Conservation (phyloP, 768 basidiomycete genomes). For the Lentinula raphanica region DNA sequence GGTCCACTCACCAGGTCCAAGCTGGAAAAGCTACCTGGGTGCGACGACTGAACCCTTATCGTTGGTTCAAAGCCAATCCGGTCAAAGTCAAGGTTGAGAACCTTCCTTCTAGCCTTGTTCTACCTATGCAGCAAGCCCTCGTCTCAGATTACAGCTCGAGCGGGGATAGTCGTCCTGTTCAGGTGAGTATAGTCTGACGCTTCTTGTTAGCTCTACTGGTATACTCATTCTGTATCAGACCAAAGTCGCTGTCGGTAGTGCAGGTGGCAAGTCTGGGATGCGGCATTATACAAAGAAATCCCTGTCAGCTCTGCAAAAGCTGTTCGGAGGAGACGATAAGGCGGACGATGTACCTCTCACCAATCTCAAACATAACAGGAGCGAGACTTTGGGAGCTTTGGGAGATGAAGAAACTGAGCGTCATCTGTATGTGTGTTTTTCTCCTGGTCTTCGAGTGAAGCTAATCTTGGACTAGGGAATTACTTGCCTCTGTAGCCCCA, state of each 20-base stretch:
- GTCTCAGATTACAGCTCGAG: slow-evolving; percentile 50
- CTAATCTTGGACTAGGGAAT: slow-evolving; percentile 41
- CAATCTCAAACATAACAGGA: slow-evolving; percentile 42
- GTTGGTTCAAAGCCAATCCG: slow-evolving; percentile 72
- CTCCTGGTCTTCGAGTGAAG: neutral
- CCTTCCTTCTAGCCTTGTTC: slow-evolving; percentile 64
- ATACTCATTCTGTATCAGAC: neutral
- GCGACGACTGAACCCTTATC: slow-evolving; percentile 78
- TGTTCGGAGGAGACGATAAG: slow-evolving; percentile 56
- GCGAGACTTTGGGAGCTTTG: slow-evolving; percentile 24
- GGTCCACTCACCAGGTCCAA: slow-evolving; percentile 48
- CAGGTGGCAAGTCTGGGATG: slow-evolving; percentile 25
- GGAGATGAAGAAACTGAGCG: slow-evolving; percentile 65
- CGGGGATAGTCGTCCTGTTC: slow-evolving; percentile 19
- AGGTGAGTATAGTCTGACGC: slow-evolving; percentile 22
- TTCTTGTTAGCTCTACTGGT: neutral
- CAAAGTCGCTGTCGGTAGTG: slow-evolving; percentile 13
- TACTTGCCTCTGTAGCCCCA: slow-evolving; percentile 60
- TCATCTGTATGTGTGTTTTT: slow-evolving; percentile 58
- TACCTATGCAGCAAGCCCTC: slow-evolving; percentile 76
- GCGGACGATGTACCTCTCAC: slow-evolving; percentile 55
- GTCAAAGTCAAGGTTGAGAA: slow-evolving; percentile 67
- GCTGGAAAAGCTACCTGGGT: slow-evolving; percentile 59
- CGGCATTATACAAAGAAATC: slow-evolving; percentile 54
- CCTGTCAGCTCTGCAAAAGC: slow-evolving; percentile 52